A percentile compares a stretch with the other conserved stretches of the same genome.
These are phyloP conservation scores for Xylaria sp. DNA, from an alignment of 2,329 filamentous ascomycete genomes.

Conservation along the genomic window DNA sequence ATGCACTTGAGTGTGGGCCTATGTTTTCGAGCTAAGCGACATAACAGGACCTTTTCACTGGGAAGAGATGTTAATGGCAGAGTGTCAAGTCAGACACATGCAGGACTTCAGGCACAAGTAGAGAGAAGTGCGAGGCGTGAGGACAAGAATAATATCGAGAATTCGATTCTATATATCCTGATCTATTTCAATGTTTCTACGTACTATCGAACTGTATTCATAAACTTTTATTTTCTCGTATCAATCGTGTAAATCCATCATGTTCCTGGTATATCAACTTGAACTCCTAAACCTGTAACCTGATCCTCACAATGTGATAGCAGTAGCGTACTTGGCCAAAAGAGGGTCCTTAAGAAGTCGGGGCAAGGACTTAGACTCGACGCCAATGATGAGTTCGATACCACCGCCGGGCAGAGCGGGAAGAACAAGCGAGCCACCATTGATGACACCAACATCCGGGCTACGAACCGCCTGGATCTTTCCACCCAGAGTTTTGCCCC, in stretches of 20 bases:
- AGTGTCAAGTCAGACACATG: neutral
- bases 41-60: no score
- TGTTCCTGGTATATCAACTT: conserved; percentile 6
- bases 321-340: conserved; percentile 46
- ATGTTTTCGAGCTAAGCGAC: neutral
- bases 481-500: conserved; percentile 48
- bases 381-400: conserved; percentile 51
- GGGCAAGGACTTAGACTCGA: conserved; percentile 48
- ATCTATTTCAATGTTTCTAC: conserved; percentile 10
- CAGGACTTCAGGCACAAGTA: no score
- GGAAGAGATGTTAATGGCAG: neutral
- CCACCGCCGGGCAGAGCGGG: conserved; percentile 50
- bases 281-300: neutral
- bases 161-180: neutral
- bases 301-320: conserved; percentile 36
- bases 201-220: neutral
- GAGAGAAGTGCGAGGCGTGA: neutral
- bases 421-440: conserved; percentile 50
- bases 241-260: conserved; percentile 1
- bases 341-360: conserved; percentile 49
- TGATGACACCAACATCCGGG: conserved; percentile 50
- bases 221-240: neutral
- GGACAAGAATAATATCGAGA: neutral
- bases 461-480: conserved; percentile 48
- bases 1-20: neutral